A percentile compares a stretch with the other conserved stretches of the same genome.
These are phyloP conservation scores for Tolypocladium guangdongense DNA, from an alignment of 2,329 filamentous ascomycete genomes.

Conservation along the genomic window DNA sequence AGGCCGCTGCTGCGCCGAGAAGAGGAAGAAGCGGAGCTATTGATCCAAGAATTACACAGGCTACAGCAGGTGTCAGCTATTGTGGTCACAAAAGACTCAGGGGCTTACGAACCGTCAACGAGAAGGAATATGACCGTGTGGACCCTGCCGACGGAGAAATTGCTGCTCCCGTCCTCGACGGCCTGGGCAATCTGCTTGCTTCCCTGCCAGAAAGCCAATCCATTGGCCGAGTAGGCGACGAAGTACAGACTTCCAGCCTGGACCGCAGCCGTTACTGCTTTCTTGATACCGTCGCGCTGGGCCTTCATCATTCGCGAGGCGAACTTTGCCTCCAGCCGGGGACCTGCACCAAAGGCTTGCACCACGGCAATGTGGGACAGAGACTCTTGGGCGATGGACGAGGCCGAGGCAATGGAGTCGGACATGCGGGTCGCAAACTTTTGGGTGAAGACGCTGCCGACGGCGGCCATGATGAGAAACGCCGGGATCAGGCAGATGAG, in stretches of 20 bases:
- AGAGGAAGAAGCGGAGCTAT: conserved; percentile 53
- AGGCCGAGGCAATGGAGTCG: conserved; percentile 43
- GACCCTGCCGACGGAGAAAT: conserved; percentile 33
- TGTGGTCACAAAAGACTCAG: not conserved
- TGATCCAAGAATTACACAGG: conserved; percentile 50
- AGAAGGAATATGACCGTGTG: conserved; percentile 56
- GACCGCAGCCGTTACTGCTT: conserved; percentile 42
- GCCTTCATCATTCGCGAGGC: conserved; percentile 38
- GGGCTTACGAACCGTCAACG: conserved; percentile 37
- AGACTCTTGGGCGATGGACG: conserved; percentile 51
- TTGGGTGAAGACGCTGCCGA: conserved; percentile 42
- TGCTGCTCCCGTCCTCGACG: conserved; percentile 20
- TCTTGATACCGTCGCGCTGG: conserved; percentile 43
- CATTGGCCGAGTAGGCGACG: conserved; percentile 56
- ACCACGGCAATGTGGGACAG: conserved; percentile 50
- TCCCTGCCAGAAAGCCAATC: conserved; percentile 58
- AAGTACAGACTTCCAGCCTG: conserved; percentile 56
- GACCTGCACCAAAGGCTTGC: conserved; percentile 50
- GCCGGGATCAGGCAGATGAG: conserved; percentile 52
- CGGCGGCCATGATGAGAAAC: conserved; percentile 46
- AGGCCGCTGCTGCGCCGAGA: conserved; percentile 44
- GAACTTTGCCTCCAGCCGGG: conserved; percentile 49
- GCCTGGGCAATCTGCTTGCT: conserved; percentile 37
- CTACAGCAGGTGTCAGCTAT: conserved; percentile 10
- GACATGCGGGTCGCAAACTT: conserved; percentile 40